Base-by-base conservation (phyloP, 371 early-diverging fungal genomes). In the Smittium culicis region DNA sequence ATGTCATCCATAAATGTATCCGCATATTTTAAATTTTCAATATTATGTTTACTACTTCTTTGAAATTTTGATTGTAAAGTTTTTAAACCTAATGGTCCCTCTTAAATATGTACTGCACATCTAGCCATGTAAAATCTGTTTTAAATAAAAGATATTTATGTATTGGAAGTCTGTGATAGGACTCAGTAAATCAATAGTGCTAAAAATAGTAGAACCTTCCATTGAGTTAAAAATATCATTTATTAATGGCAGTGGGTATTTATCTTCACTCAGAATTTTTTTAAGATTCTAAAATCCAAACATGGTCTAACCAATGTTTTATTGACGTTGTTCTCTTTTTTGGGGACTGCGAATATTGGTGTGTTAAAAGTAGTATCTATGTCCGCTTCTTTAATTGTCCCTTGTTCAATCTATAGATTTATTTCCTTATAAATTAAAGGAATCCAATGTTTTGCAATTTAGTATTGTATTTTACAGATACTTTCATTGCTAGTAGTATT, bases 41-140 rank as follows among this genome's bases (percentile, higher is more conserved):
- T 27, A 59, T 35, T 64, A 11, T 54, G 5, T 35, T 5, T 64
- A 8, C 65, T 69, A 3, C 65, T 62, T n/a, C 68, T 60, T 34
- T 69, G 69, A 33, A 69, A 69, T 5, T 54, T 34, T 1, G 58
- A 25, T 1, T 55, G 69, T 2, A 66, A 20, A 20, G 56, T 69
- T 31, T 57, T 55, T 8, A 69, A 29, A 1, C 69, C 69, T 56
- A 69, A 69, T 2, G 69, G 69, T 25, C 66, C 5, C 64, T 55
- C 25, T 1, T 20, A 35, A 25, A 69, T 0, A 66, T 66, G 34
- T 68, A 69, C 24, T 34, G 56, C 35, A 30, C 56, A 1, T 20
- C 27, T 0, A 35, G 16, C 66, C 64, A 65, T 11, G 59, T 28
- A 34, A 69, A 65, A 1, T 34, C 66, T 59, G 66, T 69, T 34